Percentiles rank a stretch among this genome's conserved stretches.
Conservation (phyloP, 106 monocot genomes). For the Triglochin maritima region DNA sequence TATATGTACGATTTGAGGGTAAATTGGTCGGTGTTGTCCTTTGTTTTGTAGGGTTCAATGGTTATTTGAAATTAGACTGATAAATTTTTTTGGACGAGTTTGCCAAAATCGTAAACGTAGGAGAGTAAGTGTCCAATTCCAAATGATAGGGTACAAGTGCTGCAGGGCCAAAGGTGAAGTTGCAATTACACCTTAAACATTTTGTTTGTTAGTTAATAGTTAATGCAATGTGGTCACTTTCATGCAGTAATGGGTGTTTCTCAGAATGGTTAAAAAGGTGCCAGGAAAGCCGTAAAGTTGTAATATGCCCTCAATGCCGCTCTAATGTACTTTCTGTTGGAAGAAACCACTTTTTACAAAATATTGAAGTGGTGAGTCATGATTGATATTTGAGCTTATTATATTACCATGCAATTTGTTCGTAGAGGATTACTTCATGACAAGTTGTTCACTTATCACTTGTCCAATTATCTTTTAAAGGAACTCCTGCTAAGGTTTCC, state of each 20-base stretch:
- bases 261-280: constrained; percentile 91
- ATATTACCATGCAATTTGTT: background rate
- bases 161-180: no score
- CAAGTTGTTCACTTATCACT: background rate
- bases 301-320: constrained; percentile 79
- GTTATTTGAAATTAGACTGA: no score
- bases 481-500: constrained; percentile 61
- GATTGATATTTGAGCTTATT: background rate
- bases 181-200: no score
- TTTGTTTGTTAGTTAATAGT: background rate
- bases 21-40: no score
- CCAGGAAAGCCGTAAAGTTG: constrained; percentile 21
- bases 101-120: no score
- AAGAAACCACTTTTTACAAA: constrained; percentile 84
- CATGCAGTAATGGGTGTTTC: constrained; percentile 88
- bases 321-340: constrained; percentile 64
- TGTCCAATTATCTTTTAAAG: constrained; percentile 23
- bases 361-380: constrained; percentile 68
- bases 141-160: no score
- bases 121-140: no score
- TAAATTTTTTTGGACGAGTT: no score
- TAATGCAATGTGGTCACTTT: constrained; percentile 1
- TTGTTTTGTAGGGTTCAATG: no score
- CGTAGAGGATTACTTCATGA: no score
- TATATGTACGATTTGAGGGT: no score